Evolutionary conservation across 2,329 filamentous ascomycete species (phyloP).

Genomic region (Fusarium stilboides): DNA sequence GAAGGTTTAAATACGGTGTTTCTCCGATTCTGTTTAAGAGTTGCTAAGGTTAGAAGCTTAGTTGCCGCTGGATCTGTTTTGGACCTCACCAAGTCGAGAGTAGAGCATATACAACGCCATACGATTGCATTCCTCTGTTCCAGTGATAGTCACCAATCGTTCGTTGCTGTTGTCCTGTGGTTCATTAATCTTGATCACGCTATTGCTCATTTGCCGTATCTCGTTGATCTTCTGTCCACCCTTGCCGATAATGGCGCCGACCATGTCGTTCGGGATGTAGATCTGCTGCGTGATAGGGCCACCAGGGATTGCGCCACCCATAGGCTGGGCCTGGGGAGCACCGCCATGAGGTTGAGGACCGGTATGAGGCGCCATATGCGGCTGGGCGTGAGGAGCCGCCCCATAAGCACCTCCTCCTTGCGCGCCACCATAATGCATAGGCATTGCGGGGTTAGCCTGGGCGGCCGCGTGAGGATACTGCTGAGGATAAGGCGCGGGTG

Average conservation of each 20-base stretch:
- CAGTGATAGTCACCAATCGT: conserved; percentile 95
- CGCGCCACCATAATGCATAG: conserved; percentile 84
- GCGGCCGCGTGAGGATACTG: conserved; percentile 76
- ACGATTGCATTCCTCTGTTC: conserved; percentile 97
- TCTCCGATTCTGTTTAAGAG: conserved; percentile 59
- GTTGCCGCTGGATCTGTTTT: conserved; percentile 45
- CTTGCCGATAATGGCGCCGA: conserved; percentile 98
- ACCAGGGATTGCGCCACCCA: conserved; percentile 73
- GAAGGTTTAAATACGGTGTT: conserved; percentile 59
- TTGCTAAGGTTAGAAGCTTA: conserved; percentile 50
- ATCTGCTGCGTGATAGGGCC: conserved; percentile 95
- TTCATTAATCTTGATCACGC: conserved; percentile 99
- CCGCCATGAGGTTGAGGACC: conserved; percentile 71
- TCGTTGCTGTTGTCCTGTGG: conserved; percentile 99
- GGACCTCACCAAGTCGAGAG: conserved; percentile 86
- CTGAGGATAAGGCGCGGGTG: conserved; percentile 80
- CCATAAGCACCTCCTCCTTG: conserved; percentile 81
- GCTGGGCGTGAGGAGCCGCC: conserved; percentile 82
- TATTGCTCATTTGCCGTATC: conserved; percentile 95
- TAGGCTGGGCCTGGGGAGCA: conserved; percentile 81
- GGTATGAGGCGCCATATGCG: conserved; percentile 75
- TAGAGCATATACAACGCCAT: conserved; percentile 99
- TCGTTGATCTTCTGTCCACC: conserved; percentile 99
- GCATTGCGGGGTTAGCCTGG: conserved; percentile 74
- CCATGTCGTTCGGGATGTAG: conserved; percentile 99